Conservation (phyloP, 352 stramenopile genomes). For the Elongisporangium anandrum region DNA sequence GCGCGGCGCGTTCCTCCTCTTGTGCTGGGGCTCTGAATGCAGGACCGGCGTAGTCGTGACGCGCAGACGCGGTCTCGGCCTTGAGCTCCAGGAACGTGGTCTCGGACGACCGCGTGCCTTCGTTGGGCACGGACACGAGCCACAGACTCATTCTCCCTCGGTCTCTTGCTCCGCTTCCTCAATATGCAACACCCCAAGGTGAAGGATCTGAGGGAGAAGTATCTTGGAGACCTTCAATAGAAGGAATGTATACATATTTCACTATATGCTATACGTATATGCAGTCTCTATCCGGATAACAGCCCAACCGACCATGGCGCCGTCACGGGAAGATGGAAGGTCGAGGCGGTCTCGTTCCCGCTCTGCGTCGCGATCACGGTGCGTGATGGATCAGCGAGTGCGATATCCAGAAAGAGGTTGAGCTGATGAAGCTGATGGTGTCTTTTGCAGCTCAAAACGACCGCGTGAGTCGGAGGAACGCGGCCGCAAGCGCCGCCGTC, state of each 20-base stretch:
- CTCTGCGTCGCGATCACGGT: background rate
- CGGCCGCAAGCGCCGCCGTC: slow-evolving; percentile 1
- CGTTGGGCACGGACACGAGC: slow-evolving; percentile 84
- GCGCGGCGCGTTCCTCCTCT: background rate
- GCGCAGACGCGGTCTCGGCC: slow-evolving; percentile 74
- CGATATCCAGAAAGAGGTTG: background rate
- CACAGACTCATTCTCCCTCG: slow-evolving; percentile 45
- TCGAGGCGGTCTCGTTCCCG: background rate
- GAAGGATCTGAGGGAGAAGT: background rate
- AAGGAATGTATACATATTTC: background rate
- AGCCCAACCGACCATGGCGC: background rate
- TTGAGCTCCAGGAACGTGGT: slow-evolving; percentile 85
- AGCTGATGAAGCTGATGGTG: background rate
- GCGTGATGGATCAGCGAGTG: background rate
- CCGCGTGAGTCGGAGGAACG: background rate
- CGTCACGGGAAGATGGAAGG: background rate
- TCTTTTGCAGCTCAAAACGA: background rate
- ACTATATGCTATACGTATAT: too few species aligned
- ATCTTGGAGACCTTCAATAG: background rate
- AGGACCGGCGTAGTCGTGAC: slow-evolving; percentile 75
- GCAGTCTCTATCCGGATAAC: background rate
- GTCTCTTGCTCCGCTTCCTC: slow-evolving; percentile 12
- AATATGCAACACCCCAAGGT: background rate
- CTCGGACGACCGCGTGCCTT: slow-evolving; percentile 74
- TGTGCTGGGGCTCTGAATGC: background rate